Percentiles rank a stretch among this genome's conserved stretches.
Evolutionary conservation across 2,329 filamentous ascomycete species (phyloP).

Genomic region (Fusarium staphyleae): DNA sequence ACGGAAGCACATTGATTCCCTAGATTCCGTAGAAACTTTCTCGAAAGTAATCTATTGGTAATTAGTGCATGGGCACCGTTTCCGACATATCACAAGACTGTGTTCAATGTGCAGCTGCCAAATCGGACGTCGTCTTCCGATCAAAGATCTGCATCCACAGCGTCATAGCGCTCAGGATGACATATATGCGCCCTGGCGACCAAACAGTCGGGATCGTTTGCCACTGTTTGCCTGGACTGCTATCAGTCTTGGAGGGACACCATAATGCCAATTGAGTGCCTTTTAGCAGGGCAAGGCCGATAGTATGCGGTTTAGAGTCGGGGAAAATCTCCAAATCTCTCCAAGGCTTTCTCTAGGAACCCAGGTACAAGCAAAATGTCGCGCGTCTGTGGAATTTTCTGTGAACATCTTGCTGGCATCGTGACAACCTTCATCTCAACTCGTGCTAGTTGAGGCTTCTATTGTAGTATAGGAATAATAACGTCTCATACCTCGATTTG

Average conservation of each 20-base stretch:
- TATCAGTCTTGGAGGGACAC: constrained; percentile 1
- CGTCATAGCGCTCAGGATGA: constrained; percentile 20
- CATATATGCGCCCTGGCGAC: constrained; percentile 18
- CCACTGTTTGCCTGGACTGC: constrained; percentile 2
- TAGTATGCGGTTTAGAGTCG: constrained; percentile 15
- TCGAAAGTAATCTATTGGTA: not conserved
- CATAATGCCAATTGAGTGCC: constrained; percentile 25
- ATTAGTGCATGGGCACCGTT: not conserved
- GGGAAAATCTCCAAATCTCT: not conserved
- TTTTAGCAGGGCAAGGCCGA: constrained; percentile 24
- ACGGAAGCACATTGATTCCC: not conserved
- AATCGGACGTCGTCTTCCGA: constrained; percentile 6
- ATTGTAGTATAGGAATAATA: no score
- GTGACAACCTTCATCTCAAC: no score
- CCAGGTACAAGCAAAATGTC: no score
- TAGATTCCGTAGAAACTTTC: not conserved
- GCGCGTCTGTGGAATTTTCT: no score
- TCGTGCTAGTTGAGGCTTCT: no score
- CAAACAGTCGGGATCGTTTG: constrained; percentile 30
- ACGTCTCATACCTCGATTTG: not conserved
- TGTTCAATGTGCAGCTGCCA: constrained; percentile 25
- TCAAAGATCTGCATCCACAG: constrained; percentile 19
- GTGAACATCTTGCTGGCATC: no score
- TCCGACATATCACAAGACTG: not conserved
- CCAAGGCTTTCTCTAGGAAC: no score